These are phyloP conservation scores for Meyerozyma sp. DNA, from an alignment of 1,139 yeast genomes.

Conservation along the genomic window DNA sequence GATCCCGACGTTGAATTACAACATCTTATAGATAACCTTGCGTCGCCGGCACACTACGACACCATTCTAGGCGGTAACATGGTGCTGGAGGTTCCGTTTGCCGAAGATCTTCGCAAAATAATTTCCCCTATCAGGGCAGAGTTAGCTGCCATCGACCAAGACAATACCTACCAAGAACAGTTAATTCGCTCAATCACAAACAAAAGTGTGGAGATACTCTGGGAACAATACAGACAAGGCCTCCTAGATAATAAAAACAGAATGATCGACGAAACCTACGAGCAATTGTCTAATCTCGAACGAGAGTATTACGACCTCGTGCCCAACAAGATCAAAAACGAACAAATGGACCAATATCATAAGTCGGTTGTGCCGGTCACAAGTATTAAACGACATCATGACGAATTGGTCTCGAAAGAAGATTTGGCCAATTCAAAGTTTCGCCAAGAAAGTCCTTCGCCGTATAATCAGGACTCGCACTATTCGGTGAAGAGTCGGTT, in stretches of 20 bases:
- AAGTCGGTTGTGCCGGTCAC: constrained; percentile 2
- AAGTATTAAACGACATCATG: background rate
- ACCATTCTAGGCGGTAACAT: background rate
- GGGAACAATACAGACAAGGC: constrained; percentile 21
- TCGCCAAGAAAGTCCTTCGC: too few relatives aligned
- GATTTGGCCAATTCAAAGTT: background rate
- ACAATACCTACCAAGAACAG: constrained; percentile 11
- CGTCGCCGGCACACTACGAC: background rate
- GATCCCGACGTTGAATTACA: background rate
- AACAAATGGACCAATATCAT: background rate
- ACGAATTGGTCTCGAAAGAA: constrained; percentile 1
- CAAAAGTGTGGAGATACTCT: constrained; percentile 16
- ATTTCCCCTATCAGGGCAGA: constrained; percentile 10
- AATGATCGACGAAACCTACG: constrained; percentile 18
- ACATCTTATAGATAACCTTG: background rate
- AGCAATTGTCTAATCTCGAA: constrained; percentile 20
- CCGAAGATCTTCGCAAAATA: constrained; percentile 13
- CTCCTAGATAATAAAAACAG: constrained; percentile 17
- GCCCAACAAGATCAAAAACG: background rate
- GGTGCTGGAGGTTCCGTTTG: constrained; percentile 7
- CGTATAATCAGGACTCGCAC: background rate
- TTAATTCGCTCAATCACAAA: constrained; percentile 10
- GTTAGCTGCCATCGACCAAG: constrained; percentile 8
- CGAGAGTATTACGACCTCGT: constrained; percentile 19
- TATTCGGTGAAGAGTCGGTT: background rate